Base-by-base conservation (phyloP, 306 rosid genomes). In the barrel medic (Medicago truncatula) region DNA sequence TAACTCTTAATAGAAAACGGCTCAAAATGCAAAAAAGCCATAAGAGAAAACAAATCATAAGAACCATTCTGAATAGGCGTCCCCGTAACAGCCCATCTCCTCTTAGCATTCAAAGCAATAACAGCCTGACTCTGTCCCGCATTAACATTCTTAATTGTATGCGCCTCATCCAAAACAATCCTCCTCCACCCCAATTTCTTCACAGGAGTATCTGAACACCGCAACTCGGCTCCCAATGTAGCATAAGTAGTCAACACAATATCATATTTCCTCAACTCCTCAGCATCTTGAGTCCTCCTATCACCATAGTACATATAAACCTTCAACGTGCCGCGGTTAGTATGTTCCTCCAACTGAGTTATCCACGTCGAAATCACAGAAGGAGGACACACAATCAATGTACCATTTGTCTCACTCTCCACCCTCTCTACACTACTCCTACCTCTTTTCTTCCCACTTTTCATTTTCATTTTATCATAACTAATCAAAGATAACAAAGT, bases 51-150 rank as follows among this genome's bases (percentile, higher is more conserved):
- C 80, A 93, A 80, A 86, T 93, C 96, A 74, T 78, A 79, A 15
- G 88, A 87, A 39, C 89, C 94, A 82, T 79, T 90, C 67, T 89
- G 98, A 64, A 93, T 85, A 0, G 93, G 98, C 7, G 95, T 89
- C 59, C 98, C 96, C 0, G 98, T 90, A 40, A 93, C 95, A 21
- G 85, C 95, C 98, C 98, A 93, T 82, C 91, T 90, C 67, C 88
- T 80, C 76, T 79, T 75, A 34, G 88, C 89, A 43, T 68, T 81
- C 74, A 93, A 72, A 8, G 66, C 67, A n/a, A 66, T 69, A 16
- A 93, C 89, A 7, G 91, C 89, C 9, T 31, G 70, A 66, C 85
- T 90, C 71, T 85, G 95, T 53, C 38, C 58, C 28, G 98, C 86
- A 74, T 73, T 82, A 44, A 65, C 79, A 78, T 90, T 89, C 85